Evolutionary conservation across 2,329 filamentous ascomycete genomes (phyloP), one percentile per base, ranked within the genome.

Genomic region (Paecilomyces dactylethromorphus): DNA sequence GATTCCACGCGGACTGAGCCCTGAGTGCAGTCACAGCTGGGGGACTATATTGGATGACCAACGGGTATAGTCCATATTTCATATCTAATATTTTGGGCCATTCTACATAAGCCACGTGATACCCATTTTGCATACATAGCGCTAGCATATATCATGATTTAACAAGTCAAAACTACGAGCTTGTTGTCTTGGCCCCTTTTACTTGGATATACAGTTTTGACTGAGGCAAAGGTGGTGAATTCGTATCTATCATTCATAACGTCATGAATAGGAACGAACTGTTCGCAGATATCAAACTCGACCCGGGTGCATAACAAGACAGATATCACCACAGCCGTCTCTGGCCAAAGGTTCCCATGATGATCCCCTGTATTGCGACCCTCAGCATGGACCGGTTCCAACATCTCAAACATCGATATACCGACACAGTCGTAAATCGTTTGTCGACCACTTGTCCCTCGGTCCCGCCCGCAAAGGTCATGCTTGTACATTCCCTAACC

Each of bases 231-330:
- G 61, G 56, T n/a, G 39, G 60, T 66, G 58, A 61, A 67, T 66
- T 66, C 64, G 60, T 61, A 63, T 69, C 67, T 69, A 69, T 66
- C 66, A 68, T 60, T 69, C 67, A 60, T 69, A 67, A 66, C 66
- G 64, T 69, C 66, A 68, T 69, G 66, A 66, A 66, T 68, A 69
- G 67, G 61, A 26, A 56, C 31, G 49, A 31, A 26, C 29, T 52
- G 22, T 52, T 29, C 22, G 50, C 8, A 8, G n/a, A 10, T 18
- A 10, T 21, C 15, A 45, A 6, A 45, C 39, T 45, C 39, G 39
- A 45, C 21, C 51, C 51, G 26, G 51, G 13, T 31, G 21, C 39
- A 45, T 45, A 45, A 45, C 39, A 45, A 45, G 39, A 18, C 39
- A 53, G 51, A 12, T 22, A 18, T 53, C n/a, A 52, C 15, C 50